Evolutionary conservation across 2,329 filamentous ascomycete genomes (phyloP).

Genomic region (Talaromyces sp.): DNA sequence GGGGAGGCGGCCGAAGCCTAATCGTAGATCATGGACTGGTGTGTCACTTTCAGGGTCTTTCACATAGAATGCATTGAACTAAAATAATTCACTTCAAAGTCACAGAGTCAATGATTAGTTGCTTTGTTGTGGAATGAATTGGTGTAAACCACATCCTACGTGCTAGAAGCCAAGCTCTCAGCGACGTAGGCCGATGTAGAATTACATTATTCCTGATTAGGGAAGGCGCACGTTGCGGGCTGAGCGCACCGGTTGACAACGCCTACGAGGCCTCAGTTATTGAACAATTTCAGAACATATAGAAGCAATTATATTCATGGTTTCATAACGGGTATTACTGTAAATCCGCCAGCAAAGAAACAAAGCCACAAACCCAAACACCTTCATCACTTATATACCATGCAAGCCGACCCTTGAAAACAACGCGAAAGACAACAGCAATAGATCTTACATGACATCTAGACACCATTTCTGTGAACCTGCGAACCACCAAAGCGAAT

Average conservation of each 20-base stretch:
- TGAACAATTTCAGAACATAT: background rate
- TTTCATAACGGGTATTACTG: constrained; percentile 3
- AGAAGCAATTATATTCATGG: background rate
- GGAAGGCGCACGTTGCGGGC: constrained; percentile 7
- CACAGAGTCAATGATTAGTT: background rate
- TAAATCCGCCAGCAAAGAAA: background rate
- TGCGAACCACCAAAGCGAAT: constrained; percentile 49
- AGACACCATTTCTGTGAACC: constrained; percentile 48
- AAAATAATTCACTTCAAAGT: background rate
- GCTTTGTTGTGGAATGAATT: background rate
- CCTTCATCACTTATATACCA: constrained; percentile 14
- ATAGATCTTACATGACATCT: constrained; percentile 14
- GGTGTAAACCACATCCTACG: background rate
- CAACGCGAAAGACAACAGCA: constrained; percentile 1
- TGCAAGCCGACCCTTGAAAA: background rate
- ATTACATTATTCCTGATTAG: constrained; percentile 16
- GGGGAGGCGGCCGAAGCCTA: constrained; percentile 17
- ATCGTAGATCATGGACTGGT: constrained; percentile 11
- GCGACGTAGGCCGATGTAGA: constrained; percentile 12
- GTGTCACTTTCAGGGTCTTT: background rate
- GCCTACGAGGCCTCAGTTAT: background rate
- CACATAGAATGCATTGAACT: background rate
- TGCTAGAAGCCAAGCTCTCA: constrained; percentile 9
- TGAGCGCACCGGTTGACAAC: background rate
- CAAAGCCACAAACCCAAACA: constrained; percentile 2